A percentile compares a stretch with the other conserved stretches of the same genome.
Evolutionary conservation across 257 asterid genomes (phyloP).

Genomic region (Plectranthus barbatus): DNA sequence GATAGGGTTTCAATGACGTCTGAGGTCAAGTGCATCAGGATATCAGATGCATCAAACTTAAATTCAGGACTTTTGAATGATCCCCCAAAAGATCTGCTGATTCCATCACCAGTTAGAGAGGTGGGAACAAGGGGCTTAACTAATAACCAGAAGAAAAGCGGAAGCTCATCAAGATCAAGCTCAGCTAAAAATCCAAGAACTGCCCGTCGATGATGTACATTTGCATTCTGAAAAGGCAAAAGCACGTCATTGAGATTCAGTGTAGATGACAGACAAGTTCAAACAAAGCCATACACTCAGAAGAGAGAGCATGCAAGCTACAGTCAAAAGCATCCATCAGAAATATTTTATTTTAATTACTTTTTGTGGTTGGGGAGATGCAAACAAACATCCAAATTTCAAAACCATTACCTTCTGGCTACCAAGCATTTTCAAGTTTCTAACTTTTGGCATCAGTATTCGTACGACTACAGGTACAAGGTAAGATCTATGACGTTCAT

Average conservation of each 20-base stretch:
- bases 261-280: not conserved
- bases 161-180: constrained; percentile 79
- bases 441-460: constrained; percentile 70
- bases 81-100: constrained; percentile 17
- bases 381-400: not conserved
- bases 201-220: constrained; percentile 66
- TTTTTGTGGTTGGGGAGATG: not conserved
- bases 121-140: constrained; percentile 49
- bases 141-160: constrained; percentile 71
- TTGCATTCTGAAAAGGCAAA: constrained; percentile 49
- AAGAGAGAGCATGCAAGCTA: not conserved
- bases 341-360: not conserved
- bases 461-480: constrained; percentile 72
- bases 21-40: constrained; percentile 50
- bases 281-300: not conserved
- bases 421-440: constrained; percentile 67
- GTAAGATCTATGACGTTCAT: constrained; percentile 51
- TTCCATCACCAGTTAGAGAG: constrained; percentile 34
- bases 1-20: constrained; percentile 45
- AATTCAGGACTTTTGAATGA: constrained; percentile 25
- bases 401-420: constrained; percentile 56
- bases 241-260: not conserved
- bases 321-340: not conserved
- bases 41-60: constrained; percentile 30
- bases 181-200: constrained; percentile 77